Conservation (phyloP, 2,329 filamentous ascomycete species). For the Cyanodermella asteris region DNA sequence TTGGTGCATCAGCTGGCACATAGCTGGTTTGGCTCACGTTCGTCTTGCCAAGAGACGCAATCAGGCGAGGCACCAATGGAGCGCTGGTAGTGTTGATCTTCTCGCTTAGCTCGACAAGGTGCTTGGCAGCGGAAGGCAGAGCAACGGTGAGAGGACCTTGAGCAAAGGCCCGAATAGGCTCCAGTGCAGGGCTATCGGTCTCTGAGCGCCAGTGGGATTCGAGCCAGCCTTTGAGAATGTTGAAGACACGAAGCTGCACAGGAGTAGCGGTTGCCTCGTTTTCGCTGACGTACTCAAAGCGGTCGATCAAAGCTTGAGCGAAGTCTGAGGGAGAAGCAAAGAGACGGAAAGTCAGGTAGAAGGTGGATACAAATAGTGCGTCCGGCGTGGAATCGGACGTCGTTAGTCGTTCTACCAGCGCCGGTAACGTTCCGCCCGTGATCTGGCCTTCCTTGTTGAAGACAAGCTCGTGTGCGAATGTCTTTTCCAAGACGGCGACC, state of each 20-base stretch:
- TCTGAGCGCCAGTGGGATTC: constrained; percentile 86
- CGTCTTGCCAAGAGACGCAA: constrained; percentile 75
- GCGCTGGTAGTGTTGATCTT: constrained; percentile 55
- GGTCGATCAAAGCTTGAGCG: constrained; percentile 62
- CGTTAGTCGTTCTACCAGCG: constrained; percentile 82
- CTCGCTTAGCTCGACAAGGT: constrained; percentile 57
- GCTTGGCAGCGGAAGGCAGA: constrained; percentile 55
- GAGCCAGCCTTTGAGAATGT: constrained; percentile 91
- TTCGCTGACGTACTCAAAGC: constrained; percentile 79
- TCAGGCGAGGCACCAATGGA: constrained; percentile 57
- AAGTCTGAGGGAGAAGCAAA: constrained; percentile 69
- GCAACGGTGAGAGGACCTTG: constrained; percentile 44
- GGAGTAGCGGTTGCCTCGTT: constrained; percentile 53
- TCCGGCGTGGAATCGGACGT: constrained; percentile 85
- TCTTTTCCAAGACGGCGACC: constrained; percentile 69
- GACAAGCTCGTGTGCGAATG: constrained; percentile 74
- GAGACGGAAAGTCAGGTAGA: constrained; percentile 86
- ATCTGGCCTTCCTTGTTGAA: constrained; percentile 89
- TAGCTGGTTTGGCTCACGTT: constrained; percentile 53
- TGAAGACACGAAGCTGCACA: constrained; percentile 79
- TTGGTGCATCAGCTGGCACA: constrained; percentile 45
- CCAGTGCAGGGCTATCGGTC: constrained; percentile 54
- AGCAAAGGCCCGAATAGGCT: constrained; percentile 60
- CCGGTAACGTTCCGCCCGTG: constrained; percentile 74
- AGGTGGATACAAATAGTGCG: constrained; percentile 74